Evolutionary conservation across 2,329 filamentous ascomycete genomes (phyloP).

Genomic region (Harringtonia lauricola): DNA sequence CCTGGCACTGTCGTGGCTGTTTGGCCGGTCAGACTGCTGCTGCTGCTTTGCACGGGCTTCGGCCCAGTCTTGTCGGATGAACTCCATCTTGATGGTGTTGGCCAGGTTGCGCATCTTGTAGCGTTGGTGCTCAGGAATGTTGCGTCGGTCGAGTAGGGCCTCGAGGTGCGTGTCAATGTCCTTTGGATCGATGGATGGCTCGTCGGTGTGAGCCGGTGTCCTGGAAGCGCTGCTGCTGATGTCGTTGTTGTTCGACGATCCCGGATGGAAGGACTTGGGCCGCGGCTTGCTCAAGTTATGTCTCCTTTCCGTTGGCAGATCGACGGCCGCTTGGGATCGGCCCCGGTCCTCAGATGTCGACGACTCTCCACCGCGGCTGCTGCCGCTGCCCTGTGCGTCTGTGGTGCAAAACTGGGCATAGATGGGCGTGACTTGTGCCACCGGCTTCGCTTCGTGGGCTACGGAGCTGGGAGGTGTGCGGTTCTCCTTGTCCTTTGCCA

Average conservation of each 20-base stretch:
- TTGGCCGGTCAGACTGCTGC: constrained; percentile 4
- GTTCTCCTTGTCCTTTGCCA: constrained; percentile 69
- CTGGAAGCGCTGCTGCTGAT: constrained; percentile 14
- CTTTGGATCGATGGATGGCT: constrained; percentile 38
- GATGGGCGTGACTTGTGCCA: constrained; percentile 57
- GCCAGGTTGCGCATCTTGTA: constrained; percentile 90
- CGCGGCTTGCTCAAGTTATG: constrained; percentile 25
- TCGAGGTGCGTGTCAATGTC: constrained; percentile 48
- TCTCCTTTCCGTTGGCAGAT: constrained; percentile 2
- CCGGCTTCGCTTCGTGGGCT: constrained; percentile 12
- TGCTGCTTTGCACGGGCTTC: constrained; percentile 45
- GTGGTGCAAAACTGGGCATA: constrained; percentile 61
- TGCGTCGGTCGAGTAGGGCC: constrained; percentile 67
- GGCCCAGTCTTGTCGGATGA: constrained; percentile 80
- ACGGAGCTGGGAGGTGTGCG: constrained; percentile 46
- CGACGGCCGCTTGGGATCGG: constrained; percentile 12
- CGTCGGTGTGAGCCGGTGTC: constrained; percentile 16
- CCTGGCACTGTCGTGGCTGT: constrained; percentile 31
- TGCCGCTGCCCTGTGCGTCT: constrained; percentile 6
- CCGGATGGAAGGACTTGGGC: constrained; percentile 39
- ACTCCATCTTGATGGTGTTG: constrained; percentile 86
- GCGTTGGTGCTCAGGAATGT: constrained; percentile 87
- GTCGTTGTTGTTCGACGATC: constrained; percentile 13
- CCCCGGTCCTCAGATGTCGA: too few relatives aligned
- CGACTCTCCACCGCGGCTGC: not conserved